Percentiles rank a stretch among this genome's conserved stretches.
Conservation (phyloP, 495 filamentous ascomycete genomes). For the Penicillium psychrofluorescens region DNA sequence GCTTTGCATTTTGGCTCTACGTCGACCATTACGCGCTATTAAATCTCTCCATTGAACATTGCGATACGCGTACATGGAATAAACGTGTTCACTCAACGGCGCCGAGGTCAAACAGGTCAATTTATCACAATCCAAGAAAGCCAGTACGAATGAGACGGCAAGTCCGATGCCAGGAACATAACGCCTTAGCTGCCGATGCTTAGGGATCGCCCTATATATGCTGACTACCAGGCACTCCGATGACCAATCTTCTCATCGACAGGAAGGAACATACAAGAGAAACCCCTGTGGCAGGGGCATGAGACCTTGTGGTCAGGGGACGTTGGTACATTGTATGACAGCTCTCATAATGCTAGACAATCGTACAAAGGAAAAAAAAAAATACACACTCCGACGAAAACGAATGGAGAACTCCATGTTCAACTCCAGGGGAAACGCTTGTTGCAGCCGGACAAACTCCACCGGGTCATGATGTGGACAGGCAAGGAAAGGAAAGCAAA, state of each 20-base stretch:
- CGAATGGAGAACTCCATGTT: slow-evolving; percentile 19
- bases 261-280: no score
- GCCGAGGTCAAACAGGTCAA: slow-evolving; percentile 12
- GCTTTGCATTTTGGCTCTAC: no score
- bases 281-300: no score
- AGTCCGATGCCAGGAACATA: no score
- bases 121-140: slow-evolving; percentile 12
- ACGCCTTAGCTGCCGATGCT: no score
- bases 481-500: no score
- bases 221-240: no score
- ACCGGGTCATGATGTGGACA: slow-evolving; percentile 9
- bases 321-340: slow-evolving; percentile 18
- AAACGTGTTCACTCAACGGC: slow-evolving; percentile 10
- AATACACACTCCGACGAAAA: slow-evolving; percentile 16
- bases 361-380: slow-evolving; percentile 18
- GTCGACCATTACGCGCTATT: no score
- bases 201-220: no score
- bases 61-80: slow-evolving; percentile 13
- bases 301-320: background rate
- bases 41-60: background rate
- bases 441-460: slow-evolving; percentile 11
- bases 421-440: slow-evolving; percentile 14
- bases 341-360: slow-evolving; percentile 18
- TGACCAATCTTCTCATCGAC: no score
- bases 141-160: background rate